Evolutionary conservation across 768 basidiomycete species (phyloP), one percentile per base, ranked within the genome.

Genomic region (Polyporus arcularius): DNA sequence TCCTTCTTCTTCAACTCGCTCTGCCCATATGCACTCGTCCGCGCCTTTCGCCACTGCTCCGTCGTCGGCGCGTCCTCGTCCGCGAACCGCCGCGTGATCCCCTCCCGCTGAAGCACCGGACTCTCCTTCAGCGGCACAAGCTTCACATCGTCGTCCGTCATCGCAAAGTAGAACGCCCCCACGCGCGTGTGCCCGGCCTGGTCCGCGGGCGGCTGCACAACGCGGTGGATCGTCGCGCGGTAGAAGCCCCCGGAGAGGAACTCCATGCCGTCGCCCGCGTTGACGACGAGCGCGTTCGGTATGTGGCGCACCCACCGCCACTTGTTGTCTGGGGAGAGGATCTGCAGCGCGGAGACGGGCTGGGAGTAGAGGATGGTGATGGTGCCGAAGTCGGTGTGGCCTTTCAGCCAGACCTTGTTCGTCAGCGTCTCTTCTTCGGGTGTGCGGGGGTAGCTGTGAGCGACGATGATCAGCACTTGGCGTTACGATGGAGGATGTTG

Each of bases 281-380:
- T 76, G 55, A 77, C 67, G 35, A 76, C 76, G 32, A 77, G 67
- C 3, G 73, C 73, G 57, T 76, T 76, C 6, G 73, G 72, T 28
- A 74, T 66, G 58, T 76, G 76, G 54, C 65, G 67, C 26, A 77
- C 61, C 70, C 72, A 77, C 43, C 71, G 72, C 76, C 76, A 77
- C 57, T 71, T 68, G 3, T 73, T 73, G 32, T 76, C 73, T 9
- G 68, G 71, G 32, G 71, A 70, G 38, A 70, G 63, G 43, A 77
- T 75, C 50, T 77, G 76, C 45, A 77, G 67, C 1, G 72, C 76
- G 1, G 72, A 65, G 1, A 77, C 70, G 3, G 76, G 76, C 64
- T 77, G 76, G 28, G 74, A 75, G 72, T 72, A 76, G 3, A 77
- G 66, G 32, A 76, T 69, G 4, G 74, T 76, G 46, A 77, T 62